phyloP scores from a whole-genome alignment of 805 yeast species.

The Candida quercuum region DNA sequence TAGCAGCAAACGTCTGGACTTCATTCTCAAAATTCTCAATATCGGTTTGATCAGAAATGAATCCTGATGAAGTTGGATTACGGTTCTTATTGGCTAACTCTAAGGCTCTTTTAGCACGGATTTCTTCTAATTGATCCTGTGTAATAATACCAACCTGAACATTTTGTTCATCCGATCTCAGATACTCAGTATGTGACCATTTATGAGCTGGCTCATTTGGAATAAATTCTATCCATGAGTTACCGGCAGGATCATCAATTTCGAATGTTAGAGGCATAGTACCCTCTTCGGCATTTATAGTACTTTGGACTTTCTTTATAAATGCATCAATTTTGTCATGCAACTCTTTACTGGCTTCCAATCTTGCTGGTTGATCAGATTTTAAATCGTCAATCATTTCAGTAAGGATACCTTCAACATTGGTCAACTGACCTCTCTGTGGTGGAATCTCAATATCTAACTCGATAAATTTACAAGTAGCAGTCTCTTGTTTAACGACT shows the following conservation, averaged over 20 bases:
- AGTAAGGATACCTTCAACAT: slow-evolving; percentile 79
- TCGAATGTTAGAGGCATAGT: slow-evolving; percentile 72
- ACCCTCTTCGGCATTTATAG: slow-evolving; percentile 60
- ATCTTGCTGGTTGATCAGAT: slow-evolving; percentile 77
- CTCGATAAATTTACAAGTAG: slow-evolving; percentile 73
- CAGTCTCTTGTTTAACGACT: slow-evolving; percentile 86
- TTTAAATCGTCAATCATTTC: slow-evolving; percentile 82
- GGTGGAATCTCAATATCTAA: slow-evolving; percentile 94
- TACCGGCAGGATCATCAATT: slow-evolving; percentile 93
- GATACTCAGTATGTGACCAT: slow-evolving; percentile 81
- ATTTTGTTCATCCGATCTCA: slow-evolving; percentile 84
- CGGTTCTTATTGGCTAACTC: slow-evolving; percentile 20
- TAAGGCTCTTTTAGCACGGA: slow-evolving; percentile 18
- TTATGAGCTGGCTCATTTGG: slow-evolving; percentile 88
- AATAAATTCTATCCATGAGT: slow-evolving; percentile 88
- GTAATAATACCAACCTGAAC: slow-evolving; percentile 77
- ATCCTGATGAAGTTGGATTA: slow-evolving; percentile 46
- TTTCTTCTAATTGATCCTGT: slow-evolving; percentile 44
- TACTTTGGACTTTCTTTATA: slow-evolving; percentile 51
- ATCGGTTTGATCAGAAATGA: slow-evolving; percentile 65
- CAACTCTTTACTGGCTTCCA: slow-evolving; percentile 65
- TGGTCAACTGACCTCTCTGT: slow-evolving; percentile 87
- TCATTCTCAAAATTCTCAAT: slow-evolving; percentile 85
- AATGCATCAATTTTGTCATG: slow-evolving; percentile 72
- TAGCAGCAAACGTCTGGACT: slow-evolving; percentile 87